Percentiles rank a stretch among this genome's conserved stretches.
phyloP scores from a whole-genome alignment of 345 rosid genomes.

The Microcos paniculata region DNA sequence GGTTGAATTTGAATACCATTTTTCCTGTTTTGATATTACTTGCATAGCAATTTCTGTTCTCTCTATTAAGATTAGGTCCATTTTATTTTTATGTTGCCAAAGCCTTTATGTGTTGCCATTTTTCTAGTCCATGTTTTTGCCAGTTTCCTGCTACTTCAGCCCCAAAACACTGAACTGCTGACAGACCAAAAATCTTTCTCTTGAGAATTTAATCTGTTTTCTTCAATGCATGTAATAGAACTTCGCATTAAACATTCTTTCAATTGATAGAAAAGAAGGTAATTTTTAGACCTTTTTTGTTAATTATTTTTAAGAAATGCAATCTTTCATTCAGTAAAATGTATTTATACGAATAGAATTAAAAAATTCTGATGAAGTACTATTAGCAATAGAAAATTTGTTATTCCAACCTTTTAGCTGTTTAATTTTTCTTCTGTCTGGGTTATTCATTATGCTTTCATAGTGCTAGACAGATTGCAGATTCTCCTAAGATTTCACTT shows the following conservation, averaged over 20 bases:
- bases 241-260: neutral
- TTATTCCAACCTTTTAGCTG: neutral
- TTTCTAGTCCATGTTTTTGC: neutral
- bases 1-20: neutral
- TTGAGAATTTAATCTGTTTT: neutral
- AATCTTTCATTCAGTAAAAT: neutral
- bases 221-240: neutral
- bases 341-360: neutral
- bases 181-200: neutral
- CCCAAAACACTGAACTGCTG: neutral
- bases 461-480: neutral
- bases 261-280: neutral
- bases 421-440: neutral
- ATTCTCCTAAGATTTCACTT: neutral
- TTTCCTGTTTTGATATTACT: neutral
- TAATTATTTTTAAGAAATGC: too few species aligned
- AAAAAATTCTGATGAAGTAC: neutral
- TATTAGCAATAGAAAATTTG: neutral
- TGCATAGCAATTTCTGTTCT: neutral
- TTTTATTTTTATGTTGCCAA: neutral
- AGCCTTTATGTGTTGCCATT: neutral
- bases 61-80: too few species aligned
- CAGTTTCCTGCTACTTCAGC: neutral
- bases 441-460: neutral
- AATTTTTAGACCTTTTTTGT: too few species aligned